A percentile compares a stretch with the other conserved stretches of the same genome.
Conservation (phyloP, 257 asterid species). For the Orobanche coerulescens region DNA sequence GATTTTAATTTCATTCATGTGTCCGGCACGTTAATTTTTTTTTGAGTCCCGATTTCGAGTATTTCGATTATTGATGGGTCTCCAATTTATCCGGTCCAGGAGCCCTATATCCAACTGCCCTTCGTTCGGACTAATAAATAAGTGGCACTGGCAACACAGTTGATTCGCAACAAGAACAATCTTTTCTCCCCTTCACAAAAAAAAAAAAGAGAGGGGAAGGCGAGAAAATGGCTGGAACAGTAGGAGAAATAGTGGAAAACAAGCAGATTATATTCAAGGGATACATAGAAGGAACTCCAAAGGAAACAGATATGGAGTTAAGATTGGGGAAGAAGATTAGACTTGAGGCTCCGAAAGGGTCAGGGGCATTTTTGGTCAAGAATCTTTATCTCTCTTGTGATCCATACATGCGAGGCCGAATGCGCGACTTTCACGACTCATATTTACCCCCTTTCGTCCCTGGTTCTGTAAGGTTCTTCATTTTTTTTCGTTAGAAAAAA, state of each 20-base stretch:
- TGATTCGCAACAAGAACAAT: no score
- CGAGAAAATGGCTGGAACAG: conserved; percentile 13
- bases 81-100: no score
- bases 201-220: no score
- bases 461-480: conserved; percentile 46
- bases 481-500: no score
- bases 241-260: conserved; percentile 39
- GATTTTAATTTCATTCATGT: no score
- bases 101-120: no score
- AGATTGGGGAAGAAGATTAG: conserved; percentile 43
- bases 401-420: conserved; percentile 87
- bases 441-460: conserved; percentile 76
- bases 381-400: conserved; percentile 89
- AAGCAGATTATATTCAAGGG: conserved; percentile 67
- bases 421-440: conserved; percentile 71
- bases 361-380: conserved; percentile 56
- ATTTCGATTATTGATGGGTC: no score
- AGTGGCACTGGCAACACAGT: no score
- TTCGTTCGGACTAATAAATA: no score
- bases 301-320: conserved; percentile 70
- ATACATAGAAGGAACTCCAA: conserved; percentile 60
- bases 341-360: conserved; percentile 57
- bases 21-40: no score
- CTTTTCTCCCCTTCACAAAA: no score
- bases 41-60: no score